Percentiles rank a stretch among this genome's conserved stretches.
Conservation (phyloP, 2,329 filamentous ascomycete species). For the Monilinia fructigena region DNA sequence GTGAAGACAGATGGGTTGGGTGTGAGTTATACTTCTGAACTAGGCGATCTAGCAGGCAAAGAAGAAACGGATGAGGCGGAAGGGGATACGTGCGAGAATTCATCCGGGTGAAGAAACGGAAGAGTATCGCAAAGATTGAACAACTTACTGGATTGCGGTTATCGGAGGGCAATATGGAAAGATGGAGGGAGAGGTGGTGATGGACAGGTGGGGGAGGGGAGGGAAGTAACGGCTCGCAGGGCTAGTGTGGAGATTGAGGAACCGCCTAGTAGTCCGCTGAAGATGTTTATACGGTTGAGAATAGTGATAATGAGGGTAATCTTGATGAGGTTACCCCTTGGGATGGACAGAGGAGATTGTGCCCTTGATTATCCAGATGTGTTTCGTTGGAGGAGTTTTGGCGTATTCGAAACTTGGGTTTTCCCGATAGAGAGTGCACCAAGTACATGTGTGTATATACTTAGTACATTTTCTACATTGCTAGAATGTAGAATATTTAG, state of each 20-base stretch:
- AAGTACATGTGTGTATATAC: background rate
- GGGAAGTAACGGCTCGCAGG: background rate
- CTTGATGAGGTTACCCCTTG: constrained; percentile 11
- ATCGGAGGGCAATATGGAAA: constrained; percentile 22
- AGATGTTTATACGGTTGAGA: constrained; percentile 18
- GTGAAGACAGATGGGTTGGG: background rate
- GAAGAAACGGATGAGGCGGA: constrained; percentile 21
- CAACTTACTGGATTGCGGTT: constrained; percentile 21
- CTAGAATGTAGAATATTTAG: background rate
- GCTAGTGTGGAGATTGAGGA: constrained; percentile 13
- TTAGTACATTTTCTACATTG: background rate
- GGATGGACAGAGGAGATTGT: background rate
- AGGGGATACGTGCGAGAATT: constrained; percentile 16
- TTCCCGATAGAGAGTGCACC: background rate
- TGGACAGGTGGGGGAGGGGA: background rate
- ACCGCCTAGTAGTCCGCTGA: constrained; percentile 26
- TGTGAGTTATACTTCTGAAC: background rate
- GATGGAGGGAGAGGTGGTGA: constrained; percentile 20
- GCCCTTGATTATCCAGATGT: background rate
- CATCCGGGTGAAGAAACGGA: constrained; percentile 19
- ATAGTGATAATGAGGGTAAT: constrained; percentile 16
- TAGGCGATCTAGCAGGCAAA: constrained; percentile 1
- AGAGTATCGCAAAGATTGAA: constrained; percentile 23
- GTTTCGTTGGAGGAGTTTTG: background rate
- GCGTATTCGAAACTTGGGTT: background rate